phyloP scores from a whole-genome alignment of 306 rosid genomes.

The Trifolium fragiferum region DNA sequence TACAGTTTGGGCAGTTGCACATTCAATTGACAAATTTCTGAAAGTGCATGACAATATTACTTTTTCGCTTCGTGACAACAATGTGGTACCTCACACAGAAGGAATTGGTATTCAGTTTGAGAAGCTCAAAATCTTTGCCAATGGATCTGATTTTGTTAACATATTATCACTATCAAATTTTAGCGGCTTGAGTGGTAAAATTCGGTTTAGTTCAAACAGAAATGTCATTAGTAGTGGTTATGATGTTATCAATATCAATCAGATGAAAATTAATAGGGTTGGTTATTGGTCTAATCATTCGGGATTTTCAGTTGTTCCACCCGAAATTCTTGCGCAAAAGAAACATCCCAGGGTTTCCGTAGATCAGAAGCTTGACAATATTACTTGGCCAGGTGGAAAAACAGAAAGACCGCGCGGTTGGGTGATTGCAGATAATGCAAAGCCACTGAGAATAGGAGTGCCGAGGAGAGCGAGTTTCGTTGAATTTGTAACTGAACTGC shows the following conservation, averaged over 20 bases:
- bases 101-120: conserved; percentile 56
- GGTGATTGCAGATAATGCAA: conserved; percentile 75
- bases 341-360: conserved; percentile 34
- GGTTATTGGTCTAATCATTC: conserved; percentile 82
- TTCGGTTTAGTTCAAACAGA: conserved; percentile 63
- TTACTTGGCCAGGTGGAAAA: conserved; percentile 91
- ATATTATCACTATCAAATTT: conserved; percentile 63
- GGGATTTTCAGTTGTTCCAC: conserved; percentile 74
- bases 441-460: conserved; percentile 85
- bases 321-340: conserved; percentile 50
- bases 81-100: conserved; percentile 35
- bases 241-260: conserved; percentile 75
- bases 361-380: conserved; percentile 69
- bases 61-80: conserved; percentile 52
- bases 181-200: conserved; percentile 77
- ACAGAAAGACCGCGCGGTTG: conserved; percentile 87
- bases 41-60: conserved; percentile 56
- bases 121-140: conserved; percentile 69
- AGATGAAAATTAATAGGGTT: conserved; percentile 49
- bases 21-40: conserved; percentile 61
- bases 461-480: conserved; percentile 87
- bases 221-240: conserved; percentile 65
- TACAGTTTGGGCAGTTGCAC: conserved; percentile 80
- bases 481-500: conserved; percentile 72
- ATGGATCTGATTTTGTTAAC: conserved; percentile 64